Evolutionary conservation across 768 basidiomycete genomes (phyloP).

Genomic region (Amanita thiersii): DNA sequence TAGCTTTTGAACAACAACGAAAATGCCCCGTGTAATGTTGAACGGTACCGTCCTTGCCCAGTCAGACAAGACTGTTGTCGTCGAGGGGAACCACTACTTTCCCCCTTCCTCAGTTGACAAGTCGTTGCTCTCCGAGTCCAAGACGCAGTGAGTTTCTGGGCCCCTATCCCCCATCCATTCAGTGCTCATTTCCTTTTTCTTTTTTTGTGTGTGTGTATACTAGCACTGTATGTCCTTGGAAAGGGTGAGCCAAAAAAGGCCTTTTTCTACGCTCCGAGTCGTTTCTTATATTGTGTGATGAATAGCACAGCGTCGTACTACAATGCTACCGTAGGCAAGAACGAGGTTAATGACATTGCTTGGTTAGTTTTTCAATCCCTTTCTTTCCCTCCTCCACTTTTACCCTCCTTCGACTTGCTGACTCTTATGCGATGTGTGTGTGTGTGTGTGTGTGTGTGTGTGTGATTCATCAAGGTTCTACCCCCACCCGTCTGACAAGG

Average conservation of each 20-base stretch:
- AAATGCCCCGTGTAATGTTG: slow-evolving; percentile 42
- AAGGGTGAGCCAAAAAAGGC: slow-evolving; percentile 42
- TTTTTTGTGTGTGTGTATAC: neutral
- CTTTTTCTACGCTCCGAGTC: neutral
- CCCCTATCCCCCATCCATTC: too few relatives aligned
- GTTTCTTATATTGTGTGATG: neutral
- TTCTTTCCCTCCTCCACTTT: too few relatives aligned
- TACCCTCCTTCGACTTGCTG: neutral
- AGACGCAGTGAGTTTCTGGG: slow-evolving; percentile 29
- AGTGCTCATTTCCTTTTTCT: neutral
- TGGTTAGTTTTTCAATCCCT: slow-evolving; percentile 36
- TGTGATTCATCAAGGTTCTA: slow-evolving; percentile 50
- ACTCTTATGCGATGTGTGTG: neutral
- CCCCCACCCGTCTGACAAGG: slow-evolving; percentile 45
- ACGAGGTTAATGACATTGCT: slow-evolving; percentile 48
- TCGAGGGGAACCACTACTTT: slow-evolving; percentile 73
- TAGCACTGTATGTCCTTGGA: slow-evolving; percentile 61
- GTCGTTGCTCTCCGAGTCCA: slow-evolving; percentile 38
- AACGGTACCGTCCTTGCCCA: slow-evolving; percentile 51
- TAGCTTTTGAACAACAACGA: slow-evolving; percentile 3
- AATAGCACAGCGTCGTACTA: slow-evolving; percentile 61
- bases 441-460: neutral
- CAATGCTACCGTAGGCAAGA: slow-evolving; percentile 41
- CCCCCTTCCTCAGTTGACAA: slow-evolving; percentile 46
- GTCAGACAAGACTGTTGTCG: slow-evolving; percentile 40